phyloP scores from a whole-genome alignment of 768 basidiomycete species.

The Lentinus brumalis region DNA sequence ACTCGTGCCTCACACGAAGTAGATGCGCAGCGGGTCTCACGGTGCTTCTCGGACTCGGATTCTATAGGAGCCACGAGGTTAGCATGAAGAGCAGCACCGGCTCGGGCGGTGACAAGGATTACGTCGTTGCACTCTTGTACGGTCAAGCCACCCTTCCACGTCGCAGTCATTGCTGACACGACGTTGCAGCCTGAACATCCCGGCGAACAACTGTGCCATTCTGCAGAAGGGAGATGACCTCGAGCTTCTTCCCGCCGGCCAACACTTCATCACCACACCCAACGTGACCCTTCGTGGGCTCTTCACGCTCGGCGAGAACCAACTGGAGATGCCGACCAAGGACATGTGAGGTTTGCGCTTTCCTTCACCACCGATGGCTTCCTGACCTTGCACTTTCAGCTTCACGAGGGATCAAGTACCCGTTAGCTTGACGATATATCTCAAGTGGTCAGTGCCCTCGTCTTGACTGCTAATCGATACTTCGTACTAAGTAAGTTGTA shows the following conservation, averaged over 20 bases:
- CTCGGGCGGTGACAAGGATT: slow-evolving; percentile 51
- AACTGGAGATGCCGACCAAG: slow-evolving; percentile 86
- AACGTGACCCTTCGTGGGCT: slow-evolving; percentile 80
- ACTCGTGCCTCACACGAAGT: slow-evolving; percentile 6
- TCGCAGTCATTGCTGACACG: neutral
- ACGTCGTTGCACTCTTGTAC: slow-evolving; percentile 79
- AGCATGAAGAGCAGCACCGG: slow-evolving; percentile 68
- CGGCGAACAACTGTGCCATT: slow-evolving; percentile 86
- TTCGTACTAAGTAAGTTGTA: slow-evolving; percentile 8
- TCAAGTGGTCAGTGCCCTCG: slow-evolving; percentile 62
- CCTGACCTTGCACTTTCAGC: slow-evolving; percentile 34
- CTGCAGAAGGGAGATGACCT: slow-evolving; percentile 81
- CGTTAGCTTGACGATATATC: slow-evolving; percentile 79
- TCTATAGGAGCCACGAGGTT: slow-evolving; percentile 65
- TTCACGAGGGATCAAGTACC: slow-evolving; percentile 89
- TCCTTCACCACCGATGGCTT: neutral
- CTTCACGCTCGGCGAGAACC: slow-evolving; percentile 82
- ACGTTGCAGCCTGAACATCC: slow-evolving; percentile 68
- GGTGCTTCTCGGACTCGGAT: slow-evolving; percentile 4
- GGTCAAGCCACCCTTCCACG: slow-evolving; percentile 24
- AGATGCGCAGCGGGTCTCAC: neutral
- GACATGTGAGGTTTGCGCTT: slow-evolving; percentile 59
- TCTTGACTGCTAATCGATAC: neutral
- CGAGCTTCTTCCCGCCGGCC: slow-evolving; percentile 76
- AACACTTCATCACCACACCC: slow-evolving; percentile 83